Base-by-base conservation (phyloP, 1,284 basidiomycete species). In the Apiotrichum gamsii region DNA sequence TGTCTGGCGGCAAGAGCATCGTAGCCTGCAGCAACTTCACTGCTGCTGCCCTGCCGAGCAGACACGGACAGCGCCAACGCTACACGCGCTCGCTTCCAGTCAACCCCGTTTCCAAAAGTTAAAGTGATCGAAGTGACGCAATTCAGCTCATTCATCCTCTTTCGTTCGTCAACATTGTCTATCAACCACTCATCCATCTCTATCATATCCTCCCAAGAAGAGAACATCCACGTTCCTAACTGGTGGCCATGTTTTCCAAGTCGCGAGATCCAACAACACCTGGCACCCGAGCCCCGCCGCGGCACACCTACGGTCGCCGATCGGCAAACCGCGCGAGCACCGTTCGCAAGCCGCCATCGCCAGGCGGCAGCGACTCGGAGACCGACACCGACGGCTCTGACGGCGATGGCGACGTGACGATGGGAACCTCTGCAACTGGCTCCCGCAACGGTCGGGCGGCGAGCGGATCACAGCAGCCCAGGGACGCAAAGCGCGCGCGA, bases 241-340 rank as follows among this genome's bases (percentile, higher is more conserved):
- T 20, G 18, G 30, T 41, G 29, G 25, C 39, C 14, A 33, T 30
- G 21, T 32, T 25, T 14, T n/a, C 20, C 6, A 8, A 8, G 14
- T 21, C 41, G 23, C 41, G 19, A 16, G 41, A 28, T 20, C 16
- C 41, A 32, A 37, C 25, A 15, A 37, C 36, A 18, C 23, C 37
- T 15, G n/a, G 15, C 21, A 14, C 29, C 16, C 44, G 44, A 5
- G 25, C 44, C 18, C 30, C 29, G 9, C 19, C 37, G 19, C 38
- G 32, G 16, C 36, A 29, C 4, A 45, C 36, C 5, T 45, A 45
- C n/a, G 36, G 36, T 13, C 44, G 44, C 3, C 28, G 44, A 3
- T 25, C 19, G 5, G 31, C 37, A 2, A 28, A 28, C 25, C 31
- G 32, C 14, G n/a, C 41, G 5, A 20, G n/a, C 13, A 28, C 29